Conservation (phyloP, 257 asterid species). For the Ligustrum vulgare region DNA sequence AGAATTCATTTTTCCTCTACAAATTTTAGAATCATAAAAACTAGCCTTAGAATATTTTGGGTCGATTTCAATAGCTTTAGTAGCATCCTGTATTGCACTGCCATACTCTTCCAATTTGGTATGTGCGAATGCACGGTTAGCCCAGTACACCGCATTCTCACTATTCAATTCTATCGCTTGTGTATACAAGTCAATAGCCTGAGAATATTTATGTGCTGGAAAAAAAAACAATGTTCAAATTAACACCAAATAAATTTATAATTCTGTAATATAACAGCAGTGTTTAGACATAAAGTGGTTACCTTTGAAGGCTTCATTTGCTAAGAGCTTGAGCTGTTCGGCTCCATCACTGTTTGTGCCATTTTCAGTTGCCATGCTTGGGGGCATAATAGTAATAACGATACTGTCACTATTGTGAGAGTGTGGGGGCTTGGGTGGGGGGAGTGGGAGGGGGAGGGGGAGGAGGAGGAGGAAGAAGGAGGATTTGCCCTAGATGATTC, state of each 20-base stretch:
- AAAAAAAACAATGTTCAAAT: neutral
- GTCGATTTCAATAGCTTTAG: slow-evolving; percentile 79
- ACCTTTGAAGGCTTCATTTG: slow-evolving; percentile 61
- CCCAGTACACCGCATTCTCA: slow-evolving; percentile 91
- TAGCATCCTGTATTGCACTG: slow-evolving; percentile 89
- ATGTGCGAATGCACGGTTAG: slow-evolving; percentile 96
- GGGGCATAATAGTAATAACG: slow-evolving; percentile 35
- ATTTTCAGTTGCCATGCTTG: slow-evolving; percentile 36
- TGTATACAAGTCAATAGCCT: slow-evolving; percentile 85
- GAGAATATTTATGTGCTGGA: slow-evolving; percentile 82
- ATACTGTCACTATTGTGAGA: neutral
- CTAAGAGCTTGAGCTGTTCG: slow-evolving; percentile 44
- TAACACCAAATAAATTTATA: no score
- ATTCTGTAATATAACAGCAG: no score
- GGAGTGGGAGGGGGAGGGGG: no score
- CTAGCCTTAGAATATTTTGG: slow-evolving; percentile 85
- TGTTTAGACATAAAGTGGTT: neutral
- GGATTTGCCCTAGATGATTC: slow-evolving; percentile 11
- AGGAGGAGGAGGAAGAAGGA: neutral
- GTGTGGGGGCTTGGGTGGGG: neutral
- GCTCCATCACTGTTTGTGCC: slow-evolving; percentile 31
- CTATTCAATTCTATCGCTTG: slow-evolving; percentile 76
- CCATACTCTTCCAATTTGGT: slow-evolving; percentile 96
- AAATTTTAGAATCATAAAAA: neutral
- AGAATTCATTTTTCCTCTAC: neutral